These are phyloP conservation scores for Auxenochlorella protothecoides DNA, from an alignment of 139 green algal genomes.

Conservation along the genomic window DNA sequence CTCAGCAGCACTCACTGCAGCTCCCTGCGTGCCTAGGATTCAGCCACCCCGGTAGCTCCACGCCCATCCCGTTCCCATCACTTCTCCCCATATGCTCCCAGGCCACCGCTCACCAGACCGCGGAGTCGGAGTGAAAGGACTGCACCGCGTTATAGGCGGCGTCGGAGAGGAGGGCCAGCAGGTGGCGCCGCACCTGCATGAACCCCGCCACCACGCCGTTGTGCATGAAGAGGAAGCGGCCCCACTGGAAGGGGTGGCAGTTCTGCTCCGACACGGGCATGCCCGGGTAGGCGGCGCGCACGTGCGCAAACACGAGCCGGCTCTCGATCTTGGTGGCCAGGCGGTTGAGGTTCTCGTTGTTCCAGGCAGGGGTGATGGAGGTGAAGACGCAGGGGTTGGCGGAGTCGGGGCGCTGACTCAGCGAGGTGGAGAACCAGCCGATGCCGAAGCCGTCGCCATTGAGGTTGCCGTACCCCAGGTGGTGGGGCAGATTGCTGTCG, in stretches of 20 bases:
- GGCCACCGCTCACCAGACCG: slow-evolving; percentile 35
- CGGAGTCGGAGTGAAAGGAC: slow-evolving; percentile 86
- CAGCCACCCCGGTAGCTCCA: no score
- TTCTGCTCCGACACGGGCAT: slow-evolving; percentile 93
- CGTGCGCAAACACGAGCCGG: slow-evolving; percentile 89
- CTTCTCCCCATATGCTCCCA: no score
- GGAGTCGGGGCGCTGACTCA: slow-evolving; percentile 4
- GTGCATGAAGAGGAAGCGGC: slow-evolving; percentile 96
- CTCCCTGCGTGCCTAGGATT: no score
- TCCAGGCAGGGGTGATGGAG: slow-evolving; percentile 86
- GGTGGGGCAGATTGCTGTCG: slow-evolving; percentile 54
- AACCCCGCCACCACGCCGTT: slow-evolving; percentile 90
- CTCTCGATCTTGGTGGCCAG: slow-evolving; percentile 84
- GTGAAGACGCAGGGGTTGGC: slow-evolving; percentile 82
- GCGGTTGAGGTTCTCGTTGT: slow-evolving; percentile 90
- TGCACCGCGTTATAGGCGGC: slow-evolving; percentile 81
- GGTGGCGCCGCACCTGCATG: slow-evolving; percentile 55
- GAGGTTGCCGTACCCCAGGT: slow-evolving; percentile 78
- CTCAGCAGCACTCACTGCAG: no score
- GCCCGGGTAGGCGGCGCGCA: slow-evolving; percentile 83
- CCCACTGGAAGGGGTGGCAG: slow-evolving; percentile 81
- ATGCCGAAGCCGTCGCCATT: slow-evolving; percentile 94
- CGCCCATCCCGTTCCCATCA: no score
- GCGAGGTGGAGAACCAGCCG: slow-evolving; percentile 58
- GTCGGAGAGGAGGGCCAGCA: slow-evolving; percentile 70